Conservation (phyloP, 306 rosid species). For the Ormosia semicastrata region DNA sequence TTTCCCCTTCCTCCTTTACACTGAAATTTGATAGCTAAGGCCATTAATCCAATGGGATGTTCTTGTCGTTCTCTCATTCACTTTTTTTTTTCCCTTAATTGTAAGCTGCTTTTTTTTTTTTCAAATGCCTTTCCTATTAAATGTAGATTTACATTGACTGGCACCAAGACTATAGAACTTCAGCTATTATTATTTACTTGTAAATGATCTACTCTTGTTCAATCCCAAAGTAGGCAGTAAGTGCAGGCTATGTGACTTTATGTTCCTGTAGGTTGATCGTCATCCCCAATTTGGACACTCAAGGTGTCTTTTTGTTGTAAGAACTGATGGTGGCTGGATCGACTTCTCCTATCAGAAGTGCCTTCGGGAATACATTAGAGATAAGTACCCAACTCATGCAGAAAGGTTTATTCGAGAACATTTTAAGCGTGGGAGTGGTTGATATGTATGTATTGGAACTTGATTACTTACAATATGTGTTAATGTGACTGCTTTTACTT, state of each 20-base stretch:
- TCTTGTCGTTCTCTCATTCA: neutral
- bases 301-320: slow-evolving; percentile 77
- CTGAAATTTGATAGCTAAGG: neutral
- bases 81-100: neutral
- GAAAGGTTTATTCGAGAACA: slow-evolving; percentile 62
- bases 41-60: neutral
- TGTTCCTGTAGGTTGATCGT: slow-evolving; percentile 61
- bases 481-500: slow-evolving; percentile 15
- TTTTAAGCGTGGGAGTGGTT: slow-evolving; percentile 55
- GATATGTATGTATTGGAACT: neutral
- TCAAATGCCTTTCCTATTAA: neutral
- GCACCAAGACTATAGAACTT: neutral
- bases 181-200: neutral
- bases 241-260: slow-evolving; percentile 16
- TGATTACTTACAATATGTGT: neutral
- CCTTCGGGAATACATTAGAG: slow-evolving; percentile 62
- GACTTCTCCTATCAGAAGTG: slow-evolving; percentile 85
- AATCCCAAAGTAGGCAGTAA: neutral
- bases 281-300: slow-evolving; percentile 61
- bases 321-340: slow-evolving; percentile 76
- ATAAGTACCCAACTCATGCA: slow-evolving; percentile 62
- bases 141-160: neutral
- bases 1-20: neutral
- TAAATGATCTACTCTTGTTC: neutral
- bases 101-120: neutral